These are phyloP conservation scores for Narthecium ossifragum DNA, from an alignment of 106 monocot species.

Conservation along the genomic window DNA sequence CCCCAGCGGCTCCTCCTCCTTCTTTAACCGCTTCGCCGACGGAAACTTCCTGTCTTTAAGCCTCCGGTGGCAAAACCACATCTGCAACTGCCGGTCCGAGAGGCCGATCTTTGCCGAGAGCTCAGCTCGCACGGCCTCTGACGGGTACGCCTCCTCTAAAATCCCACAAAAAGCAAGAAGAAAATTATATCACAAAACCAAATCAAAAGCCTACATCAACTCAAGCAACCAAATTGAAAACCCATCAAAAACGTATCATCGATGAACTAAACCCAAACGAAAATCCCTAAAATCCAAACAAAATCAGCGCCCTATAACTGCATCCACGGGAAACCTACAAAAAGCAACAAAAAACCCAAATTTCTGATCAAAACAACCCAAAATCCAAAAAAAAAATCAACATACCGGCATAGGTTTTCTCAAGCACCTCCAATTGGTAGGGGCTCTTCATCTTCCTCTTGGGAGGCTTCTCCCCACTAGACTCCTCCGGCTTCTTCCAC, in stretches of 20 bases:
- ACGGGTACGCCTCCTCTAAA: conserved; percentile 75
- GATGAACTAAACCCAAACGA: too few relatives aligned
- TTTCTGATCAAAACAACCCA: background rate
- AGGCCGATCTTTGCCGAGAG: conserved; percentile 81
- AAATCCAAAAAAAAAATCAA: conserved; percentile 4
- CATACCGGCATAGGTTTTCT: conserved; percentile 84
- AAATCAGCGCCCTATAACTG: too few relatives aligned
- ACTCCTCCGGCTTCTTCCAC: conserved; percentile 24
- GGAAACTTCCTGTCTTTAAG: conserved; percentile 75
- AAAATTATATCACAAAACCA: conserved; percentile 8
- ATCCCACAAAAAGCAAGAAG: background rate
- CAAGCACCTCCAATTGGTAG: conserved; percentile 88
- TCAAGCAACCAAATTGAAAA: too few relatives aligned
- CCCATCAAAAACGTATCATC: too few relatives aligned
- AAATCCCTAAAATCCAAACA: too few relatives aligned
- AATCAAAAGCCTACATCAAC: too few relatives aligned
- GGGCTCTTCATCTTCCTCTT: conserved; percentile 99
- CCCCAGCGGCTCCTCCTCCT: conserved; percentile 25
- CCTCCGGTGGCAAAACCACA: conserved; percentile 99
- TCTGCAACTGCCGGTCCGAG: conserved; percentile 93
- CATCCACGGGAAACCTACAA: conserved; percentile 6
- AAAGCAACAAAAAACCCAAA: conserved; percentile 8
- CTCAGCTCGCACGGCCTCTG: conserved; percentile 66
- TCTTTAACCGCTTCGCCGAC: conserved; percentile 25
- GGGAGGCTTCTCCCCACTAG: conserved; percentile 30